Base-by-base conservation (phyloP, 495 filamentous ascomycete genomes). In the Neurospora sp. region DNA sequence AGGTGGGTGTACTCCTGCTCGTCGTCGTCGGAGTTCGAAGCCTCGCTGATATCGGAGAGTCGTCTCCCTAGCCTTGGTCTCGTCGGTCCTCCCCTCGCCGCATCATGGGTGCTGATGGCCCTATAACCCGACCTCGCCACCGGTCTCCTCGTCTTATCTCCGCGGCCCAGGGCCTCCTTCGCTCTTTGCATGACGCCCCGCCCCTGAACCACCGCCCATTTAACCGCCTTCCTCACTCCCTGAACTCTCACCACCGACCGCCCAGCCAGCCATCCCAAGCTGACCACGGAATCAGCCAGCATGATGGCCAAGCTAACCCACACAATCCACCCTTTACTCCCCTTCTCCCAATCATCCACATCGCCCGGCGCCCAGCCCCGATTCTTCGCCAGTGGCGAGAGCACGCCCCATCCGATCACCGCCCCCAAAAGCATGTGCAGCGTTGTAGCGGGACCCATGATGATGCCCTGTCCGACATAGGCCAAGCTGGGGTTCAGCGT, bases 301-400 rank as follows among this genome's bases (percentile, higher is more conserved):
- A 99, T 99, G 74, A 99, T 96, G 1, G 96, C 93, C 40, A 99
- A 81, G 72, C 92, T 95, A 2, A 95, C 84, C 96, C 96, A 99
- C 0, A 98, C 92, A 72, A 99, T 97, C 96, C 96, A 99, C 27
- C 95, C 96, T 84, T 98, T 97, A 78, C 92, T 96, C 8, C 96
- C 96, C 40, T 84, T 88, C 72, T 91, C 90, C 96, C 96, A 99
- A 78, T 96, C 92, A 37, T 89, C 82, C 1, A 98, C 93, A 1
- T 88, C 85, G 0, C 94, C 96, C 1, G 94, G 92, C 18, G 96
- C 96, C 96, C 96, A 99, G 10, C 92, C 93, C 75, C 88, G 88
- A 74, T 81, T 81, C 78, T 96, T 96, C 0, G 95, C 96, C 38
- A 98, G 80, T 18, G 96, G 96, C 3, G 93, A 97, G 4, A 99